phyloP scores from a whole-genome alignment of 345 rosid species.

The Eucalyptus cloeziana region DNA sequence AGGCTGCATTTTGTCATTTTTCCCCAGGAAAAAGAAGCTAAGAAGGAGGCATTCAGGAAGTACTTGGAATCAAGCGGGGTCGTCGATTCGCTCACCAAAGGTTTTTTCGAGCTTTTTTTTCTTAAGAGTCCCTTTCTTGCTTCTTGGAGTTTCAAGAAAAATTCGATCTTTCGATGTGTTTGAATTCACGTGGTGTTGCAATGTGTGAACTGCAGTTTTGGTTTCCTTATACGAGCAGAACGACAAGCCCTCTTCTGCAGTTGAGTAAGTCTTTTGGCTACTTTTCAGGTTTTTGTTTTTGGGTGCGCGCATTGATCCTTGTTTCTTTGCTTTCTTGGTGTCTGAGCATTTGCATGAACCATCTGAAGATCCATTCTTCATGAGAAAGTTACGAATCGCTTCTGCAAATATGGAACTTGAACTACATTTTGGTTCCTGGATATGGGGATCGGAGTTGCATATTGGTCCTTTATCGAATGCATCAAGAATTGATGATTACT shows the following conservation, averaged over 20 bases:
- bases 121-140: background rate
- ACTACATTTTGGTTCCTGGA: background rate
- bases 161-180: background rate
- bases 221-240: conserved; percentile 84
- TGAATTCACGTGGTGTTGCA: background rate
- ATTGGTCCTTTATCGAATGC: background rate
- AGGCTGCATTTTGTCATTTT: background rate
- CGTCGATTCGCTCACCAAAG: conserved; percentile 79
- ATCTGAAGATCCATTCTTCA: background rate
- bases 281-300: background rate
- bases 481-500: background rate
- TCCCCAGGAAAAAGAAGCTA: conserved; percentile 71
- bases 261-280: conserved; percentile 52
- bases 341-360: background rate
- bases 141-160: background rate
- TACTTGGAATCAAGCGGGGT: conserved; percentile 78
- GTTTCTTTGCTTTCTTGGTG: background rate
- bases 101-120: conserved; percentile 5
- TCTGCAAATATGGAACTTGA: background rate
- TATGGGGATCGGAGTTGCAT: background rate
- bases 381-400: background rate
- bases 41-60: conserved; percentile 89
- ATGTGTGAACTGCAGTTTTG: conserved; percentile 31
- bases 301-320: background rate
- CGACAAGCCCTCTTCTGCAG: conserved; percentile 86